These are phyloP conservation scores for Marasmius oreades DNA, from an alignment of 1,284 basidiomycete genomes.

Conservation along the genomic window DNA sequence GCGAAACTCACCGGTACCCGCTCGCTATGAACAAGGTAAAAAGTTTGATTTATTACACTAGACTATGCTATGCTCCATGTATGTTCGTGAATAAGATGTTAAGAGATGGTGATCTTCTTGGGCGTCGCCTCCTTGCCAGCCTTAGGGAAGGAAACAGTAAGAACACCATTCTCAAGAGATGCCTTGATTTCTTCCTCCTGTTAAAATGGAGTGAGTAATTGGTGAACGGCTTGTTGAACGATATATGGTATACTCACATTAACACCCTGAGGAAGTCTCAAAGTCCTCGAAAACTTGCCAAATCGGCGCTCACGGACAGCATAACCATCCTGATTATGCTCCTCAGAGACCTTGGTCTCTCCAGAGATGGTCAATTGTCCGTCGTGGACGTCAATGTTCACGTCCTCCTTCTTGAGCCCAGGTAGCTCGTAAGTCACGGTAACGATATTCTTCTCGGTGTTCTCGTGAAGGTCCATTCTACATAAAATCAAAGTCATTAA, in stretches of 20 bases:
- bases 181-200: constrained; percentile 25
- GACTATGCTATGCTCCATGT: too few relatives aligned
- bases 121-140: constrained; percentile 19
- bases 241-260: constrained; percentile 12
- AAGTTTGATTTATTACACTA: too few relatives aligned
- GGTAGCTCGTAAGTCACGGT: constrained; percentile 20
- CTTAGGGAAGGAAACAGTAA: constrained; percentile 24
- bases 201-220: background rate
- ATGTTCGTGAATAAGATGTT: too few relatives aligned
- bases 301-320: constrained; percentile 18
- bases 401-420: constrained; percentile 15
- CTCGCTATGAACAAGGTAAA: too few relatives aligned
- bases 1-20: too few relatives aligned
- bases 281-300: constrained; percentile 17
- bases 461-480: constrained; percentile 20
- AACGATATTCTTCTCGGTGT: constrained; percentile 14
- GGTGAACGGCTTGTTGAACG: background rate
- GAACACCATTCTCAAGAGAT: constrained; percentile 23
- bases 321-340: constrained; percentile 17
- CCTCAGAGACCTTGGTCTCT: constrained; percentile 15
- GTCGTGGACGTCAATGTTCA: constrained; percentile 15
- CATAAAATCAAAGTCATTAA: background rate
- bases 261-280: constrained; percentile 17
- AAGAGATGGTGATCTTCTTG: constrained; percentile 21
- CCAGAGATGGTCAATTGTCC: constrained; percentile 17